Percentiles rank a stretch among this genome's conserved stretches.
phyloP scores from a whole-genome alignment of 805 yeast species.

The Candida vartiovaarae region DNA sequence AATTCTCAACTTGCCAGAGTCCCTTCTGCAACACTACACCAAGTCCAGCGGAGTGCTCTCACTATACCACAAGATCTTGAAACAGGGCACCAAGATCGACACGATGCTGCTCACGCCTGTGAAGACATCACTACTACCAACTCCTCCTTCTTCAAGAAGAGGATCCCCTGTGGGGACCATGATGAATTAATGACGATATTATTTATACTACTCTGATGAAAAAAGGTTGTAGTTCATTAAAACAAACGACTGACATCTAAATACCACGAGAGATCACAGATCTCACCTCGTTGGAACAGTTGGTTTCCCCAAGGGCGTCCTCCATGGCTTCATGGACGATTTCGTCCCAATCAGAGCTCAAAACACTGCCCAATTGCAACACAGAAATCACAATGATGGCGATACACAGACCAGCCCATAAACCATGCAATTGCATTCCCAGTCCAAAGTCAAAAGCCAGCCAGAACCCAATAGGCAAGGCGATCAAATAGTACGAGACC shows the following conservation, averaged over 20 bases:
- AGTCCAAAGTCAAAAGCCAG: slow-evolving; percentile 37
- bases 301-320: slow-evolving; percentile 29
- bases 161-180: slow-evolving; percentile 21
- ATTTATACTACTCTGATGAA: too few relatives aligned
- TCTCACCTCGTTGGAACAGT: slow-evolving; percentile 15
- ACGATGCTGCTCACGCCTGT: slow-evolving; percentile 10
- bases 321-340: slow-evolving; percentile 34
- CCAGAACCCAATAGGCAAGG: slow-evolving; percentile 49
- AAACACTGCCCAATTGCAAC: slow-evolving; percentile 34
- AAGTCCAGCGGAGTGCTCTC: slow-evolving; percentile 11
- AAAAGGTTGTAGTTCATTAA: too few relatives aligned
- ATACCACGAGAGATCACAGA: slow-evolving; percentile 14
- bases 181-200: background rate
- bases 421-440: slow-evolving; percentile 40
- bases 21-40: slow-evolving; percentile 9
- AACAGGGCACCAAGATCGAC: slow-evolving; percentile 9
- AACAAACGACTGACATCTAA: too few relatives aligned
- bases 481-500: slow-evolving; percentile 49
- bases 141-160: slow-evolving; percentile 24
- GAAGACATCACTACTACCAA: slow-evolving; percentile 8
- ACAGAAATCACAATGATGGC: slow-evolving; percentile 45
- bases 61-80: slow-evolving; percentile 12
- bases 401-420: slow-evolving; percentile 54
- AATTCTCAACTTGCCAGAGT: slow-evolving; percentile 7
- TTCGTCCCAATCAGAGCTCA: slow-evolving; percentile 38